phyloP scores from a whole-genome alignment of 768 basidiomycete genomes.

The Lentinula sp. region DNA sequence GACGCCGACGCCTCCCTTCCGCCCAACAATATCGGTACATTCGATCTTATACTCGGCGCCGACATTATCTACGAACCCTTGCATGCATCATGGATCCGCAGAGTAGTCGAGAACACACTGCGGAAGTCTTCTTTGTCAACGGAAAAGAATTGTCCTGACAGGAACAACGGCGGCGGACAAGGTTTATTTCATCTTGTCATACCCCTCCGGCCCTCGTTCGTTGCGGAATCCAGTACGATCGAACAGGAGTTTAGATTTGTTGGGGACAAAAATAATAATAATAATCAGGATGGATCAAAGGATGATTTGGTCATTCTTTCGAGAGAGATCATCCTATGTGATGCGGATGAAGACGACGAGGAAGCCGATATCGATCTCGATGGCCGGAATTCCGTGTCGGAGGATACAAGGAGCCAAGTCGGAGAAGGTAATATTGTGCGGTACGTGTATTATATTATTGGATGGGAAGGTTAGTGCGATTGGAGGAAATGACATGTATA shows the following conservation, averaged over 20 bases:
- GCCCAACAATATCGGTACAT: conserved; percentile 22
- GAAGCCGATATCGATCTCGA: conserved; percentile 21
- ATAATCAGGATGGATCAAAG: background rate
- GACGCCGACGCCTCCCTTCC: background rate
- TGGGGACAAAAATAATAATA: conserved; percentile 8
- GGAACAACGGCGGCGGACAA: conserved; percentile 5
- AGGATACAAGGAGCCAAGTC: background rate
- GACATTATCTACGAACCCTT: conserved; percentile 74
- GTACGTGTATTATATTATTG: conserved; percentile 69
- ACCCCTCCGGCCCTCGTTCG: conserved; percentile 65
- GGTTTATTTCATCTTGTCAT: conserved; percentile 65
- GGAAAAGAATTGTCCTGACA: background rate
- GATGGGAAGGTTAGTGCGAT: conserved; percentile 36
- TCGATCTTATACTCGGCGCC: conserved; percentile 74
- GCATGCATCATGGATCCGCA: conserved; percentile 67
- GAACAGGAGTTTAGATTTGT: conserved; percentile 44
- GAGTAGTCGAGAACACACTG: conserved; percentile 49
- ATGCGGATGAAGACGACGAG: conserved; percentile 24
- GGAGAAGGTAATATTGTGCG: conserved; percentile 43
- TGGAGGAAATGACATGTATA: background rate
- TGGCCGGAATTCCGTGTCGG: conserved; percentile 18
- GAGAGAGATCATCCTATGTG: conserved; percentile 52
- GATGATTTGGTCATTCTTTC: conserved; percentile 41
- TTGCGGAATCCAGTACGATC: conserved; percentile 50
- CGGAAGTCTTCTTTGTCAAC: conserved; percentile 15